Evolutionary conservation across 768 basidiomycete species (phyloP), one percentile per base, ranked within the genome.

Genomic region (Porpolomopsis calyptriformis): DNA sequence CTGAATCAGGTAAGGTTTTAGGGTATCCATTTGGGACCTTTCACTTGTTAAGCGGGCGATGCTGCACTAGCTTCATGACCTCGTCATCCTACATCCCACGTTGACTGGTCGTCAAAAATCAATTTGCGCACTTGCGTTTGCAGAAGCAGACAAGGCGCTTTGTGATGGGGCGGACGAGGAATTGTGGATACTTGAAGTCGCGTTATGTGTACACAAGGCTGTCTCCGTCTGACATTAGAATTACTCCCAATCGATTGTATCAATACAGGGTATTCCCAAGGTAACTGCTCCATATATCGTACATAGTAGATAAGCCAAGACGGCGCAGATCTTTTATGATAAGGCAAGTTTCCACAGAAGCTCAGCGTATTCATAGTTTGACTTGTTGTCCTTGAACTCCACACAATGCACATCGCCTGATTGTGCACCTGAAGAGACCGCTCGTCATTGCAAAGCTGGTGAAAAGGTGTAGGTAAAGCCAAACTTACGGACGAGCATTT

Each of bases 131-230:
- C 69, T 96, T 16, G 78, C 78, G 3, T 82, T 99, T 52, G 96
- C 90, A 2, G 91, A 96, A 60, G 90, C 89, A 22, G 96, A 99
- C 65, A 98, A 98, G 62, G 89, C 88, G 0, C 67, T 99, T 19
- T 89, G 86, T 53, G 94, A 98, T 52, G 96, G 96, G 1, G 92
- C 88, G 12, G 96, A 99, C 56, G 96, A 99, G 63, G 96, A 97
- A 61, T 67, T 99, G 19, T 96, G 94, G 82, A 77, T 88, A 25
- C 66, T 99, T 11, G 88, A 96, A 57, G 82, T 90, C 26, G 91
- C 80, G n/a, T 62, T 96, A 43, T 72, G 77, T 19, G 69, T 94
- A 12, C 73, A 83, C 57, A 88, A 83, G 57, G 75, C 76, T 11
- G 55, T 85, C n/a, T 59, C 60, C 9, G 23, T 24, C 7, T 42